Evolutionary conservation across 805 yeast species (phyloP).

Genomic region (Metschnikowia matae): DNA sequence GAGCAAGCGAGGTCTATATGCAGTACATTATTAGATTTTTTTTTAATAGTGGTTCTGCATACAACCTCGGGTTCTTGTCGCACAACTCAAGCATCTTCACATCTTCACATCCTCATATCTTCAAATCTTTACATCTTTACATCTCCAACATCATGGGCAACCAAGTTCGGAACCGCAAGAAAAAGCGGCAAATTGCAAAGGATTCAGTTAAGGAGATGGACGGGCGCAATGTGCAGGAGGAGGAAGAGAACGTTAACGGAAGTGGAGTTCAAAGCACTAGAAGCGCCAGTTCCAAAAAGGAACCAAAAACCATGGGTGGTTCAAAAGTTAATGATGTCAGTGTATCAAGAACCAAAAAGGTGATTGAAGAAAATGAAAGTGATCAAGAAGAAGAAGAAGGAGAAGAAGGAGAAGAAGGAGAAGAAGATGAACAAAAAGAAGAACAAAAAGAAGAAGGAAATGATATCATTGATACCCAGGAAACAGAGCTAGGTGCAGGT

Average conservation of each 20-base stretch:
- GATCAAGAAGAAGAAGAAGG: no score
- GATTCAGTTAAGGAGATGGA: not conserved
- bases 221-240: not conserved
- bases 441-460: no score
- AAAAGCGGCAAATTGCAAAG: not conserved
- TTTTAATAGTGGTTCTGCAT: not conserved
- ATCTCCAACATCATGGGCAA: not conserved
- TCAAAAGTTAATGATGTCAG: not conserved
- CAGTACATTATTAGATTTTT: no score
- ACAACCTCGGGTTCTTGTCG: not conserved
- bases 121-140: no score
- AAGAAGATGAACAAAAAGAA: no score
- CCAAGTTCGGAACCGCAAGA: constrained; percentile 8
- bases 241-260: no score
- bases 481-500: no score
- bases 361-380: no score
- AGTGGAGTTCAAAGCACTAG: not conserved
- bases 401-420: no score
- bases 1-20: no score
- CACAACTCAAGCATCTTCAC: not conserved
- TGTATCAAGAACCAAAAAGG: not conserved
- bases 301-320: not conserved
- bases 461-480: no score
- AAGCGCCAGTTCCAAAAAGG: not conserved
- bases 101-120: no score